Conservation (phyloP, 2,329 filamentous ascomycete species). For the Thielaviopsis euricoi region DNA sequence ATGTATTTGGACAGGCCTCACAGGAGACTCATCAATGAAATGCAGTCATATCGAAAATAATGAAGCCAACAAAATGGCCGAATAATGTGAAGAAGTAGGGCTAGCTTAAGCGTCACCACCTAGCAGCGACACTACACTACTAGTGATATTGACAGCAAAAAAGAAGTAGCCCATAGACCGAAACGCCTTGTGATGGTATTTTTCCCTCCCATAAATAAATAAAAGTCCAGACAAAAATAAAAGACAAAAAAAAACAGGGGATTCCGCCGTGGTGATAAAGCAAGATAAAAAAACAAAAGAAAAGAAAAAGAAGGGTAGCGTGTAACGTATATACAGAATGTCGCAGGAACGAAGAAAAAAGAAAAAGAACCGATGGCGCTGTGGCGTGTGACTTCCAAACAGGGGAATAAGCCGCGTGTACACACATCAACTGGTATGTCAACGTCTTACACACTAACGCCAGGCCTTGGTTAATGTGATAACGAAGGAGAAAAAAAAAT, state of each 20-base stretch:
- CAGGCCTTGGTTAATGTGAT: background rate
- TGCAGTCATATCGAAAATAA: background rate
- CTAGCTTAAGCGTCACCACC: background rate
- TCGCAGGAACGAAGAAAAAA: background rate
- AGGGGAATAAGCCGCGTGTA: background rate
- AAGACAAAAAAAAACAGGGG: background rate
- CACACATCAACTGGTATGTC: background rate
- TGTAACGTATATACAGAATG: background rate
- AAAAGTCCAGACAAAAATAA: background rate
- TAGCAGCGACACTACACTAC: too few species aligned
- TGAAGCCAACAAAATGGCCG: background rate
- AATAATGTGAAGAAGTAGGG: background rate
- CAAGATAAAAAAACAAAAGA: background rate
- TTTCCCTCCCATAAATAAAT: background rate
- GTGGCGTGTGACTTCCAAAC: background rate
- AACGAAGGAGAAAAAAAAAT: background rate
- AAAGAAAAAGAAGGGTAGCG: background rate
- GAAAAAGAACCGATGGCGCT: background rate
- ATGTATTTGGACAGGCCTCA: background rate
- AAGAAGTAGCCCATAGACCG: background rate
- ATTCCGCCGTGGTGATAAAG: background rate
- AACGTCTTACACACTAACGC: background rate
- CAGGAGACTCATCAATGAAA: background rate
- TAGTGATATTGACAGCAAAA: background rate
- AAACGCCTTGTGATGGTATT: conserved; percentile 1